phyloP scores from a whole-genome alignment of 345 rosid species.

The Abelmoschus esculentus region DNA sequence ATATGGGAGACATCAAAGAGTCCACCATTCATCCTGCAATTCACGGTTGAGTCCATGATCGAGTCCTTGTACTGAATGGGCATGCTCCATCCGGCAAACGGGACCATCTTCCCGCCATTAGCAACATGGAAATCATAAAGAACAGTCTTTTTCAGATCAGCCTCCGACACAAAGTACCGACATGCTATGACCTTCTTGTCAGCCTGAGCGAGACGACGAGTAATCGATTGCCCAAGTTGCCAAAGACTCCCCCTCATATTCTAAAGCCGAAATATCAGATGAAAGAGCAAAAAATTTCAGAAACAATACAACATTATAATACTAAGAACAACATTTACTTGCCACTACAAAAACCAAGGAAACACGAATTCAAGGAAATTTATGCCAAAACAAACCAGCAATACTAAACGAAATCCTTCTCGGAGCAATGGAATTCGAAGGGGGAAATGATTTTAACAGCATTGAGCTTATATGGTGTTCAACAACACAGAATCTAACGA shows the following conservation, averaged over 20 bases:
- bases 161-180: constrained; percentile 64
- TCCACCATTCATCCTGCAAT: background rate
- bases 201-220: constrained; percentile 10
- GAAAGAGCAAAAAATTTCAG: constrained; percentile 8
- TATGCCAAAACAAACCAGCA: no score
- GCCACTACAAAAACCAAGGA: background rate
- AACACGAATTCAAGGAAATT: no score
- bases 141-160: constrained; percentile 81
- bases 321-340: constrained; percentile 1
- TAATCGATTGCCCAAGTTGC: constrained; percentile 92
- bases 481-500: background rate
- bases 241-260: constrained; percentile 95
- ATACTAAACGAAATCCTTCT: background rate
- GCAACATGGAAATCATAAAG: constrained; percentile 19
- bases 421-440: background rate
- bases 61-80: constrained; percentile 98
- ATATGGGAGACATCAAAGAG: background rate
- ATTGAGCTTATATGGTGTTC: background rate
- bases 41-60: background rate
- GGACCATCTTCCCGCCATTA: constrained; percentile 93
- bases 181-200: constrained; percentile 25
- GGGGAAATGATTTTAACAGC: background rate
- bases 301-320: background rate
- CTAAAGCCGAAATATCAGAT: constrained; percentile 24
- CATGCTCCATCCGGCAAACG: constrained; percentile 99